Percentiles rank a stretch among this genome's conserved stretches.
These are phyloP conservation scores for Neurospora tetrasperma DNA, from an alignment of 495 filamentous ascomycete genomes.

Conservation along the genomic window DNA sequence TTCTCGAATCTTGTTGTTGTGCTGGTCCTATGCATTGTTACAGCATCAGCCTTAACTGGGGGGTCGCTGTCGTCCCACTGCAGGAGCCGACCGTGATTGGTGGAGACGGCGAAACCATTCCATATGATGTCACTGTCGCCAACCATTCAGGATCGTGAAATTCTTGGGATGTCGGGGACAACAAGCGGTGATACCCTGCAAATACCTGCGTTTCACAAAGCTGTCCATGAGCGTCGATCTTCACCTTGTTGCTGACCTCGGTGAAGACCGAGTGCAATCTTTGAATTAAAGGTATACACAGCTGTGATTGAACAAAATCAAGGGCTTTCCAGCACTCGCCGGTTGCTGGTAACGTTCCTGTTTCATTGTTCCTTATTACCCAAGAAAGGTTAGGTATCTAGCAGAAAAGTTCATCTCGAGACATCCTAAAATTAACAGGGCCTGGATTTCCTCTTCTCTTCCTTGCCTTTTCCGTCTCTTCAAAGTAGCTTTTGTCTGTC, in stretches of 20 bases:
- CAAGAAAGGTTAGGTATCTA: background rate
- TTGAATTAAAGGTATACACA: background rate
- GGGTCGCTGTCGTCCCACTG: background rate
- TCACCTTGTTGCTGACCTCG: background rate
- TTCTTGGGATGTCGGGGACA: background rate
- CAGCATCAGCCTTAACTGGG: background rate
- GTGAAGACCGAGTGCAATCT: background rate
- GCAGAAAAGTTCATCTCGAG: background rate
- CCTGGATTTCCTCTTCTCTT: background rate
- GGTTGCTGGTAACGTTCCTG: background rate
- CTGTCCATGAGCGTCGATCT: background rate
- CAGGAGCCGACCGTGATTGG: background rate
- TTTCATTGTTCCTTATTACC: background rate
- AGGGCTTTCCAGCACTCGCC: background rate
- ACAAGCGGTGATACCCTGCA: background rate
- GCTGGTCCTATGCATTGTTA: background rate
- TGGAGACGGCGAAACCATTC: background rate
- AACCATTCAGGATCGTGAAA: background rate
- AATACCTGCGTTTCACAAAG: background rate
- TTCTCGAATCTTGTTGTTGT: background rate
- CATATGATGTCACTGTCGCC: background rate
- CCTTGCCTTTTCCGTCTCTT: background rate
- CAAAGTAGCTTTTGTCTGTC: background rate
- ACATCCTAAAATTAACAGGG: background rate
- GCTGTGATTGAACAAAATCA: background rate